Evolutionary conservation across 2,329 filamentous ascomycete genomes (phyloP).

Genomic region (Mycosphaerella arachidis): DNA sequence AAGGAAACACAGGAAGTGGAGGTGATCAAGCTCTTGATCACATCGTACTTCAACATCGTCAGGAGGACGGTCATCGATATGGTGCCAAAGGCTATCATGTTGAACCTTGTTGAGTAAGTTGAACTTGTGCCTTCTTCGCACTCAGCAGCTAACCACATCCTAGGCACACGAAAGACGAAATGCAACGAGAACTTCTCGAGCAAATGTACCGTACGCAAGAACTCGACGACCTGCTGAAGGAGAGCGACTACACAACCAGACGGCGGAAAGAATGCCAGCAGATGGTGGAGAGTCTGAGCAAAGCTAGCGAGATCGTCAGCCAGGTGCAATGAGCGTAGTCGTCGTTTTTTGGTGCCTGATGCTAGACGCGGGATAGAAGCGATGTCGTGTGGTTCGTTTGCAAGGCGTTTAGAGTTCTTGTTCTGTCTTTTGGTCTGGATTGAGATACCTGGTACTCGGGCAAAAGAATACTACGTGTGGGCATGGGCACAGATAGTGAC

Average conservation of each 20-base stretch:
- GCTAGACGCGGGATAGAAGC: neutral
- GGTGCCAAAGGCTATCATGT: slow-evolving; percentile 99
- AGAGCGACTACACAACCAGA: slow-evolving; percentile 93
- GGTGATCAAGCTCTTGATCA: slow-evolving; percentile 96
- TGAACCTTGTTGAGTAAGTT: slow-evolving; percentile 87
- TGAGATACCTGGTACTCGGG: neutral
- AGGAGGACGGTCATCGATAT: slow-evolving; percentile 99
- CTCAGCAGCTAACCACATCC: slow-evolving; percentile 12
- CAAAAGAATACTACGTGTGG: neutral
- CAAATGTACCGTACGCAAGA: slow-evolving; percentile 94
- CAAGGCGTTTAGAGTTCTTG: slow-evolving; percentile 1
- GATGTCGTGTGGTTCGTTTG: neutral
- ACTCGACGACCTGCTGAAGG: slow-evolving; percentile 90
- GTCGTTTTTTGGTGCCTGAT: neutral
- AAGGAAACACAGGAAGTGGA: slow-evolving; percentile 95
- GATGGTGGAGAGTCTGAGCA: slow-evolving; percentile 88
- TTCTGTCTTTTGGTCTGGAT: neutral
- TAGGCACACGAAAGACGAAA: slow-evolving; percentile 93
- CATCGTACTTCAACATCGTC: slow-evolving; percentile 97
- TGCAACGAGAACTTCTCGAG: slow-evolving; percentile 94
- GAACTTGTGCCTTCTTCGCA: neutral
- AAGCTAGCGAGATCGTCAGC: slow-evolving; percentile 91
- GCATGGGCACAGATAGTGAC: neutral
- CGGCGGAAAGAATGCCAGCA: slow-evolving; percentile 97
- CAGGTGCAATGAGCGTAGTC: slow-evolving; percentile 53